phyloP scores from a whole-genome alignment of 352 stramenopile species.

The Globisporangium viniferum region DNA sequence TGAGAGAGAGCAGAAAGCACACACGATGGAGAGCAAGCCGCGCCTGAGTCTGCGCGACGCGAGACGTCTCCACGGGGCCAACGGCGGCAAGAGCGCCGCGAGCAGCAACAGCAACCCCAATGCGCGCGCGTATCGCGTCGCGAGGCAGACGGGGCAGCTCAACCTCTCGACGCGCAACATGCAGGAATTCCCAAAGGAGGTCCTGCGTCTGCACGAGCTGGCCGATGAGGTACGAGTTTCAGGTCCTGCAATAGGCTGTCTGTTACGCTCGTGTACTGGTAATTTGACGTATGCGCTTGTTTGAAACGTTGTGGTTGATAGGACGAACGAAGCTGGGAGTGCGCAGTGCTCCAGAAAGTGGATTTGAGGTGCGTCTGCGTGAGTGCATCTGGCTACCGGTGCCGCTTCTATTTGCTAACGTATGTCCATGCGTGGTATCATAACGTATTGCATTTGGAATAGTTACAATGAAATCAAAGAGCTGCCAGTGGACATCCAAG shows the following conservation, averaged over 20 bases:
- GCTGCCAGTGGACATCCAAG: slow-evolving; percentile 45
- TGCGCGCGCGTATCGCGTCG: slow-evolving; percentile 43
- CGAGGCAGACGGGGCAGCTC: slow-evolving; percentile 50
- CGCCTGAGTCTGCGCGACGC: slow-evolving; percentile 43
- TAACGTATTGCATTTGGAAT: background rate
- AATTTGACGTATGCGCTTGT: background rate
- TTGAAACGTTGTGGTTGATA: slow-evolving; percentile 2
- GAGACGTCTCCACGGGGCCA: slow-evolving; percentile 26
- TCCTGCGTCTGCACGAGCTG: slow-evolving; percentile 60
- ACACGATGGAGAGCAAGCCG: slow-evolving; percentile 29
- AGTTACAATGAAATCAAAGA: slow-evolving; percentile 77
- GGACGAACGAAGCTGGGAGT: slow-evolving; percentile 77
- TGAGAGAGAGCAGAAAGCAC: background rate
- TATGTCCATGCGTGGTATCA: background rate
- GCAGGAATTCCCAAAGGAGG: slow-evolving; percentile 46
- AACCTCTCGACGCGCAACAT: slow-evolving; percentile 64
- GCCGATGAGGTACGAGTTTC: slow-evolving; percentile 37
- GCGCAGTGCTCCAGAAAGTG: slow-evolving; percentile 57
- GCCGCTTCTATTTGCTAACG: background rate
- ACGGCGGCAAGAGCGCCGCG: background rate
- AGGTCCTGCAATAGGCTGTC: background rate
- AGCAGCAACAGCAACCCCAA: slow-evolving; percentile 18
- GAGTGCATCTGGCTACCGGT: background rate
- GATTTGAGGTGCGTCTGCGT: slow-evolving; percentile 50
- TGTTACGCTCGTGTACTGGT: background rate